Percentiles rank a stretch among this genome's conserved stretches.
These are phyloP conservation scores for Pleurotus giganteus DNA, from an alignment of 768 basidiomycete genomes.

Conservation along the genomic window DNA sequence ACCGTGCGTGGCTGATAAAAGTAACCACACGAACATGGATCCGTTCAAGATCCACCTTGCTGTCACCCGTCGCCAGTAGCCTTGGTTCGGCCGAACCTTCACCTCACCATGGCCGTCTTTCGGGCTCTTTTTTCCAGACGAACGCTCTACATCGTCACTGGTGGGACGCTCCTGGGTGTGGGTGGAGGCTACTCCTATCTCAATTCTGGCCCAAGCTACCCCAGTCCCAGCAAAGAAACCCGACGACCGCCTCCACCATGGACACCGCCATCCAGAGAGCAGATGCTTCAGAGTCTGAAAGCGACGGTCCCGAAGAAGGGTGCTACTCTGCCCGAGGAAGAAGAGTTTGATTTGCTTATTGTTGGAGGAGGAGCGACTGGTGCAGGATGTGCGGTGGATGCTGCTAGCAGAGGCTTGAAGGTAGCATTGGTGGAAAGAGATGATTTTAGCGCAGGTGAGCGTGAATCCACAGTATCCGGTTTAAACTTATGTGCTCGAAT, in stretches of 20 bases:
- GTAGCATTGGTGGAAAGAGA: slow-evolving; percentile 93
- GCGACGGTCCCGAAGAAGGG: slow-evolving; percentile 34
- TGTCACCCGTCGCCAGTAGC: too few relatives aligned
- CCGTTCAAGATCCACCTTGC: too few relatives aligned
- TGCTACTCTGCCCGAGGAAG: slow-evolving; percentile 27
- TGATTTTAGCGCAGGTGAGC: slow-evolving; percentile 86
- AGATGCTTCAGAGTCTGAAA: slow-evolving; percentile 61
- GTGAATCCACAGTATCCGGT: too few relatives aligned
- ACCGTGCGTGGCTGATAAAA: background rate
- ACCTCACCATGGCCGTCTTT: slow-evolving; percentile 30
- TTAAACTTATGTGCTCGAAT: too few relatives aligned
- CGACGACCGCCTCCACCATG: slow-evolving; percentile 77
- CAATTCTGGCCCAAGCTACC: slow-evolving; percentile 71
- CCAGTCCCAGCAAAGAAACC: slow-evolving; percentile 58
- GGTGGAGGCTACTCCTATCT: slow-evolving; percentile 70
- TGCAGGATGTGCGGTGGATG: slow-evolving; percentile 95
- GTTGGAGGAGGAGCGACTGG: slow-evolving; percentile 97
- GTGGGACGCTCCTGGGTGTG: slow-evolving; percentile 48
- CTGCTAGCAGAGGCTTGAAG: slow-evolving; percentile 85
- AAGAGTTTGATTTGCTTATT: slow-evolving; percentile 76
- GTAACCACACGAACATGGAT: background rate
- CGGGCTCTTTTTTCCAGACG: slow-evolving; percentile 51
- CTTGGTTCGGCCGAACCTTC: background rate
- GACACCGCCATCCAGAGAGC: slow-evolving; percentile 69
- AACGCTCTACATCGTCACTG: slow-evolving; percentile 50